Conservation (phyloP, 2,329 filamentous ascomycete genomes). For the Exophiala oligosperma region DNA sequence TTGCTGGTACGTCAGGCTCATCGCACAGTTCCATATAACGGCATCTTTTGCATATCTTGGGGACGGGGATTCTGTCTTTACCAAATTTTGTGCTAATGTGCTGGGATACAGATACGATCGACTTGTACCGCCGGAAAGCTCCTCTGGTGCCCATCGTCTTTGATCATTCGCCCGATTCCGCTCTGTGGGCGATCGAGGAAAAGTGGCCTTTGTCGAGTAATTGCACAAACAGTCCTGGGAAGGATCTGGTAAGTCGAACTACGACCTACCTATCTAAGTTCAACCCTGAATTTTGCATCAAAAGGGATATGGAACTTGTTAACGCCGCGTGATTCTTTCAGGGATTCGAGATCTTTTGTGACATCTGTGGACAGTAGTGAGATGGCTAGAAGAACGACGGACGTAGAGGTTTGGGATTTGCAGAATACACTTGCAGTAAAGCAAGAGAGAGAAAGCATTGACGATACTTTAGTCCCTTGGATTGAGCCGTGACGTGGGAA, state of each 20-base stretch:
- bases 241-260: conserved; percentile 7
- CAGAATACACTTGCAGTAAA: neutral
- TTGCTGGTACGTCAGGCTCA: conserved; percentile 4
- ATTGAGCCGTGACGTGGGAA: no score
- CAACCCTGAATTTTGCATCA: neutral
- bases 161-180: conserved; percentile 4
- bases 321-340: neutral
- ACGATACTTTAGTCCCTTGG: no score
- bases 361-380: neutral
- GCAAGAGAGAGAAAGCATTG: neutral
- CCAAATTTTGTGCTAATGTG: neutral
- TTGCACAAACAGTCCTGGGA: conserved; percentile 13
- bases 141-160: conserved; percentile 8
- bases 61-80: no score
- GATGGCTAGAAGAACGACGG: neutral
- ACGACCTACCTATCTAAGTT: no score
- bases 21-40: neutral
- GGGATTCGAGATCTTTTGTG: conserved; percentile 14
- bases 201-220: conserved; percentile 12
- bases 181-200: conserved; percentile 13
- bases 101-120: conserved; percentile 8
- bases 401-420: neutral
- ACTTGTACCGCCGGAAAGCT: conserved; percentile 6
- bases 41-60: neutral
- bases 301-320: neutral